Evolutionary conservation across 805 yeast species (phyloP).

Genomic region (Kregervanrija pseudodelftensis): DNA sequence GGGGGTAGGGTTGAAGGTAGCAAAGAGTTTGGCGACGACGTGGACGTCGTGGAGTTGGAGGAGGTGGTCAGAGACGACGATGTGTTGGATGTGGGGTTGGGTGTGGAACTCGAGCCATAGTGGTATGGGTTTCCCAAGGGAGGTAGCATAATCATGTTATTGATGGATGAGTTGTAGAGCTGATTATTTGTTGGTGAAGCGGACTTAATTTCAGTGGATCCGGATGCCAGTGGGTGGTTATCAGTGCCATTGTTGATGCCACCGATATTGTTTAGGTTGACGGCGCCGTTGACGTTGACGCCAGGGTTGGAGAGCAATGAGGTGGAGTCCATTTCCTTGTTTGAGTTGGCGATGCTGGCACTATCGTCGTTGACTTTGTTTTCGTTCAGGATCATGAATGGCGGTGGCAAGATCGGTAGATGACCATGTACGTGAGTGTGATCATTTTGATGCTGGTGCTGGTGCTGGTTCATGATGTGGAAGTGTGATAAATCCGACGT

Average conservation of each 20-base stretch:
- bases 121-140: slow-evolving; percentile 13
- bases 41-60: background rate
- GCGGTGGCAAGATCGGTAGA: too few species aligned
- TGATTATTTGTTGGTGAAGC: background rate
- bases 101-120: slow-evolving; percentile 4
- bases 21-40: background rate
- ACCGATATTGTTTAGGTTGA: background rate
- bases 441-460: too few species aligned
- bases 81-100: background rate
- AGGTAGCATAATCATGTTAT: slow-evolving; percentile 13
- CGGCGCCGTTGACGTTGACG: background rate
- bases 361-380: too few species aligned
- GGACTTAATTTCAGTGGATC: too few species aligned
- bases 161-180: background rate
- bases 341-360: too few species aligned
- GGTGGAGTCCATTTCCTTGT: too few species aligned
- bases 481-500: too few species aligned
- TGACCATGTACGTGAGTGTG: too few species aligned
- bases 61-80: background rate
- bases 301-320: too few species aligned
- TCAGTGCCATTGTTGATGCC: background rate
- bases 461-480: too few species aligned
- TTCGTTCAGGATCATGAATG: too few species aligned
- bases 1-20: slow-evolving; percentile 15
- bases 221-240: too few species aligned